Evolutionary conservation across 2,329 filamentous ascomycete species (phyloP), one percentile per base, ranked within the genome.

Genomic region (Fusarium sp.): DNA sequence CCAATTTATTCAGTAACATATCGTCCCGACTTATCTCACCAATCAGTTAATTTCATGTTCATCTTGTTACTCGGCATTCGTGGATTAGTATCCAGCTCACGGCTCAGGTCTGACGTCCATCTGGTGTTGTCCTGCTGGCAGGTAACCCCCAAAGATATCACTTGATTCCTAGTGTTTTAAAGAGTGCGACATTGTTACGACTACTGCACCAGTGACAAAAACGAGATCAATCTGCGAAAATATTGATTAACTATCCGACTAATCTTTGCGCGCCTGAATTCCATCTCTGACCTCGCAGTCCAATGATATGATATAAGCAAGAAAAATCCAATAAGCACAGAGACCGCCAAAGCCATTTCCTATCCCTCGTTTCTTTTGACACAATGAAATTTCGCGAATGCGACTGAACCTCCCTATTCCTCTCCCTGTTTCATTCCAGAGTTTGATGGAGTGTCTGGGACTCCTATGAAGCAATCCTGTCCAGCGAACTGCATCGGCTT

Each of bases 371-470:
- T 66, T 66, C 65, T 62, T 76, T 65, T 71, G 63, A 76, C 74
- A 55, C 42, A 76, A 75, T 70, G 67, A 76, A 74, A 75, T 67
- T 57, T 63, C 28, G 69, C 72, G 55, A 51, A 62, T 55, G 63
- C 57, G 51, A 52, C 45, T 62, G 35, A 49, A 42, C 44, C 42
- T 44, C 61, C 36, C 57, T 47, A 28, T 61, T 55, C 56, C 39
- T 61, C 20, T 39, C 58, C 35, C 14, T 45, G 24, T 9, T 57
- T 35, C 56, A 57, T 66, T 61, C 62, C 39, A 48, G 47, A 49
- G n/a, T 24, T 55, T 51, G 48, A 39, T 63, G 36, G 33, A 41
- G 35, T 60, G 24, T 57, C 44, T 31, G 42, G 28, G 22, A 47
- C 47, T 42, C 66, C 33, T 47, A 35, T 51, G 28, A 60, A 39